Base-by-base conservation (phyloP, 176 grass and related monocot species). In the Hordeum marinum region DNA sequence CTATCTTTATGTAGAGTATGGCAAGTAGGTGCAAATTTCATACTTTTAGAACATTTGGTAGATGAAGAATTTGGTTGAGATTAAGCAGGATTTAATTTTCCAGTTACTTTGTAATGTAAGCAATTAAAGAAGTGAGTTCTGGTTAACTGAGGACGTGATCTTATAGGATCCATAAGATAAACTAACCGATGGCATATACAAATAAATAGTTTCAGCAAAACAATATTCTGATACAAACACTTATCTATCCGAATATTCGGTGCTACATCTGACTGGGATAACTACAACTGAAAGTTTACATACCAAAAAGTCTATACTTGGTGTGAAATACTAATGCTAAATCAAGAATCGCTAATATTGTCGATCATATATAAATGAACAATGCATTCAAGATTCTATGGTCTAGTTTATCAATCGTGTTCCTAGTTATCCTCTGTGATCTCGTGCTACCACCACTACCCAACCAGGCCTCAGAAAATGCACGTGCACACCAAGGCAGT, bases 391-490 rank as follows among this genome's bases (percentile, higher is more conserved):
- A 82, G 48, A 72, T 35, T 37, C 58, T 3, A 12, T 69, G 4
- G 42, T 62, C 31, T 80, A 76, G 80, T 74, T 67, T 36, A 83
- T 63, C 75, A 83, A 45, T 40, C 21, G 29, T 59, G 50, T 68
- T 40, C 45, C 62, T 80, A 66, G 45, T 63, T 68, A 76, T 39
- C 80, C 40, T 59, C 45, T 29, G 58, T 75, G 26, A 83, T 65
- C 13, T 78, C 41, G 13, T 58, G 31, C 55, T 79, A 79, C 48
- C 20, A 48, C 63, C 60, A 37, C 50, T 17, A 69, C n/a, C 7
- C 55, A 58, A 14, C 27, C 83, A 81, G 37, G 78, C 12, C 35
- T 91, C 80, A 96, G 89, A 99, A 96, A 23, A 99, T 86, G 60
- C 82, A 91, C 55, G 84, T 78, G 77, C 91, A 96, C 17, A 61